Conservation (phyloP, 2,329 filamentous ascomycete species). For the Fusarium nisikadoi region DNA sequence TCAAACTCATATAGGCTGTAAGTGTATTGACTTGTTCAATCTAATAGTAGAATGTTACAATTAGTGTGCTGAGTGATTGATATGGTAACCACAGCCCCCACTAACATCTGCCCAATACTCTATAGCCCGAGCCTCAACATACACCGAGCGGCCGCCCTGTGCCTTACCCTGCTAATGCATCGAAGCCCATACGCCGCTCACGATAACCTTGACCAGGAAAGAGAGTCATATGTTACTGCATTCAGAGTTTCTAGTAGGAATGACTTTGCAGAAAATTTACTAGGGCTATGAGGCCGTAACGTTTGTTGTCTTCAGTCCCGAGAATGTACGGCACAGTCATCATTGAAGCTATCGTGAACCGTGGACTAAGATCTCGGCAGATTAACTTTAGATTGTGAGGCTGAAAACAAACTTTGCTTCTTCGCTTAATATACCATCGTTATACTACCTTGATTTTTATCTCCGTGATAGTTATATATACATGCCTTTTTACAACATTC, state of each 20-base stretch:
- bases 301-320: neutral
- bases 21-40: neutral
- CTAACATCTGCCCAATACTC: conserved; percentile 1
- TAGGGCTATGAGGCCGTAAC: neutral
- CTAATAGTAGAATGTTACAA: neutral
- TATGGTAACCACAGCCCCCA: neutral
- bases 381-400: neutral
- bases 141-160: neutral
- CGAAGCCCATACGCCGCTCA: neutral
- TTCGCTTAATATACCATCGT: neutral
- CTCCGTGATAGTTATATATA: neutral
- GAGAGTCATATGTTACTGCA: neutral
- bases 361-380: neutral
- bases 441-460: neutral
- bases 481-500: neutral
- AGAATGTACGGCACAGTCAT: neutral
- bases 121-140: neutral
- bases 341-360: conserved; percentile 3
- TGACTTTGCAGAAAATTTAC: neutral
- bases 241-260: neutral
- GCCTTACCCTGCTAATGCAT: neutral
- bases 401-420: neutral
- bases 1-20: neutral
- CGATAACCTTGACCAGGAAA: neutral
- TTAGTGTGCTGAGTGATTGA: neutral